A percentile compares a stretch with the other conserved stretches of the same genome.
Evolutionary conservation across 441 rosid species (phyloP).

Genomic region (Arabidopsis hybrid): DNA sequence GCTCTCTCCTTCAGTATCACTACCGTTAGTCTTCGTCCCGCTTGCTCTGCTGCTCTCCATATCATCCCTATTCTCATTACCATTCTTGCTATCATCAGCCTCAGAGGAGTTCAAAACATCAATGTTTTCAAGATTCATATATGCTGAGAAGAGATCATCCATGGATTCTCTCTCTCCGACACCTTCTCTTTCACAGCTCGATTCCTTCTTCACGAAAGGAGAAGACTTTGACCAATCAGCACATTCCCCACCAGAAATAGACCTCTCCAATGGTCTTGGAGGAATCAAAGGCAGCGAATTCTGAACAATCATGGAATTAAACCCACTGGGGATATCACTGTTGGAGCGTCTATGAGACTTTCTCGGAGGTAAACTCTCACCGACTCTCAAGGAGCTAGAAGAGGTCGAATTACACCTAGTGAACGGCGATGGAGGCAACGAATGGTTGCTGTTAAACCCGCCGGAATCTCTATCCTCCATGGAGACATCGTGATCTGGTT

Average conservation of each 20-base stretch:
- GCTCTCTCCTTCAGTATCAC: conserved; percentile 94
- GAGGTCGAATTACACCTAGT: conserved; percentile 44
- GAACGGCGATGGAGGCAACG: conserved; percentile 76
- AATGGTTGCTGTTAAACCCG: conserved; percentile 44
- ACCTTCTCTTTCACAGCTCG: conserved; percentile 72
- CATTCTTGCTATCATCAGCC: conserved; percentile 74
- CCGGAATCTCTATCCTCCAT: conserved; percentile 72
- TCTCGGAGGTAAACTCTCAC: conserved; percentile 76
- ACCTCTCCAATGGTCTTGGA: conserved; percentile 51
- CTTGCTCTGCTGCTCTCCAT: conserved; percentile 90
- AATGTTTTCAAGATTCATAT: conserved; percentile 89
- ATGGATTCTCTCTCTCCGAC: conserved; percentile 73
- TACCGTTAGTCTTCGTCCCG: conserved; percentile 83
- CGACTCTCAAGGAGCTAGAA: conserved; percentile 41
- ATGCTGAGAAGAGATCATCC: conserved; percentile 89
- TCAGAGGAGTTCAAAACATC: conserved; percentile 85
- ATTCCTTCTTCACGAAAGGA: conserved; percentile 78
- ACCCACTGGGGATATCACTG: conserved; percentile 83
- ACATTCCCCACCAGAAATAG: conserved; percentile 59
- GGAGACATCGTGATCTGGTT: conserved; percentile 53
- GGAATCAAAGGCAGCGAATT: conserved; percentile 58
- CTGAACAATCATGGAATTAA: conserved; percentile 36
- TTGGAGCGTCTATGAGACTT: conserved; percentile 88
- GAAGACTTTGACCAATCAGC: conserved; percentile 55
- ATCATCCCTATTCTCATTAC: conserved; percentile 77